These are phyloP conservation scores for Cystobasidium pallidum DNA, from an alignment of 1,284 basidiomycete species.

Conservation along the genomic window DNA sequence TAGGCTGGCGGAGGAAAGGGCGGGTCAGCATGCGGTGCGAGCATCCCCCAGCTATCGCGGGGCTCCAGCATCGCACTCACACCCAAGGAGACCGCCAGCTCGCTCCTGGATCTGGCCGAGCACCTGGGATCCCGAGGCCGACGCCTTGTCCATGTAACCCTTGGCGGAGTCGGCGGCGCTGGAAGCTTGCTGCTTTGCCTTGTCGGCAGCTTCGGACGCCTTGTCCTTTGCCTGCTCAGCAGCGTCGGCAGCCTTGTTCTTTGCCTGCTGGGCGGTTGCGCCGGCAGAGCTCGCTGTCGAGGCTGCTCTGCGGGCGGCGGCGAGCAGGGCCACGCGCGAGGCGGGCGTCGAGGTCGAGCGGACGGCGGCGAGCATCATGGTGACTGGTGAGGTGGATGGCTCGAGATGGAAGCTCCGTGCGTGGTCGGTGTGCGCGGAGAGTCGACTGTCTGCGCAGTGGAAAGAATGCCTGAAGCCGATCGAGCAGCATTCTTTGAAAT, in stretches of 20 bases:
- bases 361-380: slow-evolving; percentile 23
- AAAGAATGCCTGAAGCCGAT: too few relatives aligned
- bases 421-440: too few relatives aligned
- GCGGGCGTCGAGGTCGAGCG: neutral
- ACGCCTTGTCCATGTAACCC: slow-evolving; percentile 52
- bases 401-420: too few relatives aligned
- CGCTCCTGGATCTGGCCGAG: slow-evolving; percentile 67
- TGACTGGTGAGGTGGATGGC: too few relatives aligned
- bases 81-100: slow-evolving; percentile 66
- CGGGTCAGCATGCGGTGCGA: neutral
- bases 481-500: neutral
- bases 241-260: slow-evolving; percentile 30
- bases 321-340: neutral
- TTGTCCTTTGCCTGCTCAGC: slow-evolving; percentile 29
- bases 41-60: too few relatives aligned
- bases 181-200: slow-evolving; percentile 65
- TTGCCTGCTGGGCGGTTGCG: slow-evolving; percentile 3
- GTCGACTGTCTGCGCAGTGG: too few relatives aligned
- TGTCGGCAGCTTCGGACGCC: slow-evolving; percentile 57
- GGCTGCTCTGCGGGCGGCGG: slow-evolving; percentile 10
- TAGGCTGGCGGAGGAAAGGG: slow-evolving; percentile 65
- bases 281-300: neutral
- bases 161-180: slow-evolving; percentile 64
- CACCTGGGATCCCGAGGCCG: slow-evolving; percentile 61
- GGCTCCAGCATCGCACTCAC: slow-evolving; percentile 59